Conservation (phyloP, 192 early-diverging fungal genomes). For the Backusella liffmaniae region DNA sequence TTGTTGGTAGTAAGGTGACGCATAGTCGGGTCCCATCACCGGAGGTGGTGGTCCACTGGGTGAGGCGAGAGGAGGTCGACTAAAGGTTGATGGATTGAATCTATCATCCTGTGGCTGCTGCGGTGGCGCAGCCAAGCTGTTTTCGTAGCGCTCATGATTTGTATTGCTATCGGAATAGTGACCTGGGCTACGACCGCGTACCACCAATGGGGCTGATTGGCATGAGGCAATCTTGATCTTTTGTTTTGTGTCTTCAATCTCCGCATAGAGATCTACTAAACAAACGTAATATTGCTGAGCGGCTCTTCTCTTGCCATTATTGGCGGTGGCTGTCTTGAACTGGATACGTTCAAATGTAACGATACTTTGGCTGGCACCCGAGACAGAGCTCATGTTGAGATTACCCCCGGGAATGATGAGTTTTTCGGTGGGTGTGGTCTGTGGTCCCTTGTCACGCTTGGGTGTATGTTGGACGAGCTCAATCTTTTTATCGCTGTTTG, state of each 20-base stretch:
- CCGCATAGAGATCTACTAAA: conserved; percentile 75
- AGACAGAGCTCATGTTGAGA: conserved; percentile 44
- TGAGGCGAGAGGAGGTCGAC: conserved; percentile 7
- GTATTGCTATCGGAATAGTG: conserved; percentile 76
- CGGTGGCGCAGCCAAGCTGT: background rate
- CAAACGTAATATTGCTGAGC: conserved; percentile 96
- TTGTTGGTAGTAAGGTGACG: conserved; percentile 16
- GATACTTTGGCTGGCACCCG: conserved; percentile 31
- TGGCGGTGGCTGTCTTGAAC: conserved; percentile 96
- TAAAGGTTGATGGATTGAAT: conserved; percentile 16
- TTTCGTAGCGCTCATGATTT: conserved; percentile 19
- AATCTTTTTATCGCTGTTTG: conserved; percentile 70
- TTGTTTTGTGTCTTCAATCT: conserved; percentile 55
- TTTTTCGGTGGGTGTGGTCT: conserved; percentile 65
- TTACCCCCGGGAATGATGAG: conserved; percentile 61
- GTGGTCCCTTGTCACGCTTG: conserved; percentile 95
- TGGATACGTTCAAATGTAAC: conserved; percentile 92
- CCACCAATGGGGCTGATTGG: conserved; percentile 82
- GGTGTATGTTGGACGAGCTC: conserved; percentile 89
- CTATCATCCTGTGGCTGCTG: conserved; percentile 13
- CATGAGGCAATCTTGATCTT: conserved; percentile 61
- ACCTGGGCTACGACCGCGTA: conserved; percentile 90
- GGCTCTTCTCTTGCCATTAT: conserved; percentile 90
- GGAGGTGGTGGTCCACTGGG: background rate
- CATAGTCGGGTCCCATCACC: conserved; percentile 20